phyloP scores from a whole-genome alignment of 257 asterid species.

The Gentiana dahurica region DNA sequence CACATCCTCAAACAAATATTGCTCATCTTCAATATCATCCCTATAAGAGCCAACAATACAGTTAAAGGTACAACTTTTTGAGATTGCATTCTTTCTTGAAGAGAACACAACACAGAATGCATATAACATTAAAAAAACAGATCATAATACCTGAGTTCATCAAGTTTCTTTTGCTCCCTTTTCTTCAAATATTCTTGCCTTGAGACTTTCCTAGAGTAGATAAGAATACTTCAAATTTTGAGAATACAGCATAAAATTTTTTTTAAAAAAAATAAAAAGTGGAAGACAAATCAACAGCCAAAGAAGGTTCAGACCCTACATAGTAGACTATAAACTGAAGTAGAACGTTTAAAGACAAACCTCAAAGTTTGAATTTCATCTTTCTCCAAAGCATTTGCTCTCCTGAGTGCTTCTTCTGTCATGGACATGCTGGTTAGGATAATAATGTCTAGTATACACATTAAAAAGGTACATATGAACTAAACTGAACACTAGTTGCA shows the following conservation, averaged over 20 bases:
- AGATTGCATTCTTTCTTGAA: no score
- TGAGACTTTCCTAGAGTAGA: slow-evolving; percentile 49
- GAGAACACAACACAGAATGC: no score
- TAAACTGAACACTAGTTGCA: background rate
- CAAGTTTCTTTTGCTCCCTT: slow-evolving; percentile 88
- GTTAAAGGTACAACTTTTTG: background rate
- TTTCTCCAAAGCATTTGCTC: slow-evolving; percentile 64
- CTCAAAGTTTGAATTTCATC: slow-evolving; percentile 62
- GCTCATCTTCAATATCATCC: slow-evolving; percentile 87
- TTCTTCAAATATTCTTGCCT: slow-evolving; percentile 88
- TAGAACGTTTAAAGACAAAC: slow-evolving; percentile 24
- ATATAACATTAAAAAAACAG: background rate
- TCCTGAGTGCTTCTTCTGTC: slow-evolving; percentile 80
- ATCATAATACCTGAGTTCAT: slow-evolving; percentile 56
- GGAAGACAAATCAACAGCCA: background rate
- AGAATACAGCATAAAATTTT: background rate
- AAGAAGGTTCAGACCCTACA: slow-evolving; percentile 1
- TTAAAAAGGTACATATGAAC: background rate
- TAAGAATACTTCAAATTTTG: background rate
- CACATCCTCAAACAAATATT: slow-evolving; percentile 69
- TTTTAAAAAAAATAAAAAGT: background rate
- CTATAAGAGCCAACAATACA: slow-evolving; percentile 27
- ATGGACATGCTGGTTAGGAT: slow-evolving; percentile 8
- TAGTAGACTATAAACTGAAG: background rate
- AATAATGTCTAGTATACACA: background rate